Evolutionary conservation across 768 basidiomycete species (phyloP).

Genomic region (Termitomyces sp.): DNA sequence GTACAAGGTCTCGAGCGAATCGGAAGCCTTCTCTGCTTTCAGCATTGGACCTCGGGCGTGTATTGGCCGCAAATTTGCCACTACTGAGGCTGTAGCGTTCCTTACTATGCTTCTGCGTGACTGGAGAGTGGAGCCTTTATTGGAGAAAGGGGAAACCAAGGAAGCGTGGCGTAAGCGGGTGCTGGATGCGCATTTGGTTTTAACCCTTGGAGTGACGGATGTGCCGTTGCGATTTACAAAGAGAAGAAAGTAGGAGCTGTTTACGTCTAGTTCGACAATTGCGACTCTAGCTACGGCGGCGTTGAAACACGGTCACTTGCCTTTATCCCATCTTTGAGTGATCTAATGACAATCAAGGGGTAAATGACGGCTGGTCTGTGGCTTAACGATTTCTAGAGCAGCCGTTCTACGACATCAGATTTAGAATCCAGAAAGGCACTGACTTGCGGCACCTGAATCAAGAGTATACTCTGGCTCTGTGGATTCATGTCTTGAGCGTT

Average conservation of each 20-base stretch:
- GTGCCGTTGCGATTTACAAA: conserved; percentile 28
- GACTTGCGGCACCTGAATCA: neutral
- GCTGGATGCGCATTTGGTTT: conserved; percentile 28
- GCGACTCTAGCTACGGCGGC: no score
- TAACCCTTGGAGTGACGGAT: conserved; percentile 30
- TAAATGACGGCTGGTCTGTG: neutral
- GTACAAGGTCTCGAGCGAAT: conserved; percentile 36
- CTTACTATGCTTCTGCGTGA: conserved; percentile 47
- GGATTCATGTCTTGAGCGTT: neutral
- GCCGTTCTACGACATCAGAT: neutral
- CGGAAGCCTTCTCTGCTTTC: conserved; percentile 42
- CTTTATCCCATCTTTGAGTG: neutral
- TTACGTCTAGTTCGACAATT: no score
- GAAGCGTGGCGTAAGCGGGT: conserved; percentile 33
- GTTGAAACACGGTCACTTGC: no score
- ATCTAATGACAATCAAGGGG: no score
- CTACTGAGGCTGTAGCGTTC: conserved; percentile 47
- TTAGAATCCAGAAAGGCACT: neutral
- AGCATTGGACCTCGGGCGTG: conserved; percentile 50
- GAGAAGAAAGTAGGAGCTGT: conserved; percentile 10
- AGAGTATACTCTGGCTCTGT: neutral
- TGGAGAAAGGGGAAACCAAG: conserved; percentile 33
- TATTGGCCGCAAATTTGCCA: conserved; percentile 52
- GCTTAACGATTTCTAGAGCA: neutral
- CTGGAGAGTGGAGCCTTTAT: conserved; percentile 44